Percentiles rank a stretch among this genome's conserved stretches.
Conservation (phyloP, 1,139 yeast species). For the Yamadazyma triangularis region DNA sequence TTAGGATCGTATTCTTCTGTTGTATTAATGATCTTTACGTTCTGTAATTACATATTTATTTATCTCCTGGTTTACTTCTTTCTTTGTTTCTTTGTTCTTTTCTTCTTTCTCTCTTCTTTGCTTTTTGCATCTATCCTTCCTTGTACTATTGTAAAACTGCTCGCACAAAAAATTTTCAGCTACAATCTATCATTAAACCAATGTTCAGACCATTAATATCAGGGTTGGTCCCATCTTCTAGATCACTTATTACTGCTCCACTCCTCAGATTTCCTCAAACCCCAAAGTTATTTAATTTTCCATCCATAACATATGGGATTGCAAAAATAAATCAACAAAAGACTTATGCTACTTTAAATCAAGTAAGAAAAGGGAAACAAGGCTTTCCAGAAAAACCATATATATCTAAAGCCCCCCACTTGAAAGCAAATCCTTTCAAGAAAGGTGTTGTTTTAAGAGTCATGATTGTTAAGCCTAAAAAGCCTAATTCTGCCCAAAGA, state of each 20-base stretch:
- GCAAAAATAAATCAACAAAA: conserved; percentile 26
- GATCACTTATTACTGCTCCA: neutral
- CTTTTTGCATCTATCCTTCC: too few species aligned
- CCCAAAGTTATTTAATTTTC: neutral
- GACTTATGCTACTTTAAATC: conserved; percentile 67
- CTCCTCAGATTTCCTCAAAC: too few species aligned
- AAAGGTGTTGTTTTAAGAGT: conserved; percentile 95
- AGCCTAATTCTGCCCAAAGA: conserved; percentile 97
- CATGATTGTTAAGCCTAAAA: conserved; percentile 93
- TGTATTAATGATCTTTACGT: too few species aligned
- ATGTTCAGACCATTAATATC: conserved; percentile 12
- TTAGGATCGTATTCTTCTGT: too few species aligned
- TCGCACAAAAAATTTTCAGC: conserved; percentile 8
- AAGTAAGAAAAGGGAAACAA: conserved; percentile 61
- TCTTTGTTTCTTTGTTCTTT: too few species aligned
- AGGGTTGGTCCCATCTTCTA: conserved; percentile 2
- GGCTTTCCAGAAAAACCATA: conserved; percentile 48
- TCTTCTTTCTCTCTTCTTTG: too few species aligned
- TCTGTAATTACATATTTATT: too few species aligned
- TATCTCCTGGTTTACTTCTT: too few species aligned
- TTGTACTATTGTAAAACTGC: too few species aligned
- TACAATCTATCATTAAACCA: conserved; percentile 2
- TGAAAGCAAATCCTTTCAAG: conserved; percentile 75
- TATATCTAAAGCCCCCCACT: conserved; percentile 68
- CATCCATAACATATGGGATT: neutral